A percentile compares a stretch with the other conserved stretches of the same genome.
Evolutionary conservation across 2,329 filamentous ascomycete species (phyloP).

Genomic region (Aspergillus latus): DNA sequence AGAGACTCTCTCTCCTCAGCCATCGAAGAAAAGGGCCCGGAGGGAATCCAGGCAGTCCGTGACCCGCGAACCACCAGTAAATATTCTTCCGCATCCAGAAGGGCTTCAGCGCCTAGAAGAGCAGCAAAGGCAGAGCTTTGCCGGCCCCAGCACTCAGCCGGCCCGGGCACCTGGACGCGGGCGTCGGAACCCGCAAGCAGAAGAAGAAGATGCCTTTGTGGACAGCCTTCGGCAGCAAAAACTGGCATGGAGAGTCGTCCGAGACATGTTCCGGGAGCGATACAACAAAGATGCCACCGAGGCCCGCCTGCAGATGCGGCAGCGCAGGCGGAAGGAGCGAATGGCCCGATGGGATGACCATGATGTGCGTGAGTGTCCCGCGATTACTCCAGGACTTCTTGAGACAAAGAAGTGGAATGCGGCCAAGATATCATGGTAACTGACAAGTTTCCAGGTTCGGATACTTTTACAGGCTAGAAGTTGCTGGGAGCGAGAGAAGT

Average conservation of each 20-base stretch:
- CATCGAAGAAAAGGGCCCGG: conserved; percentile 26
- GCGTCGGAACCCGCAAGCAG: conserved; percentile 38
- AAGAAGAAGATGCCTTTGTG: conserved; percentile 42
- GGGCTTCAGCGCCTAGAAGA: conserved; percentile 41
- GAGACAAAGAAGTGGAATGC: background rate
- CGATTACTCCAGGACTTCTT: background rate
- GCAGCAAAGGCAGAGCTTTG: conserved; percentile 32
- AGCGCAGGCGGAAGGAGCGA: conserved; percentile 39
- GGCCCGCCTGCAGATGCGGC: conserved; percentile 45
- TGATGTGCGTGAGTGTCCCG: conserved; percentile 46
- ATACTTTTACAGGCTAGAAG: conserved; percentile 38
- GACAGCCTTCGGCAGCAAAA: conserved; percentile 39
- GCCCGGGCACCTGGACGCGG: conserved; percentile 35
- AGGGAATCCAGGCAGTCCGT: conserved; percentile 25
- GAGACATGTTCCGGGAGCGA: conserved; percentile 35
- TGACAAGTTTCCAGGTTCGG: conserved; percentile 28
- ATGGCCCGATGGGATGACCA: conserved; percentile 41
- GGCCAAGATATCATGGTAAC: background rate
- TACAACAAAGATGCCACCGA: conserved; percentile 42
- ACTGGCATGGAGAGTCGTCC: conserved; percentile 40
- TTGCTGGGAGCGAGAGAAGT: conserved; percentile 41
- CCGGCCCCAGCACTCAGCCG: conserved; percentile 27
- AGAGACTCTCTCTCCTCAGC: conserved; percentile 25
- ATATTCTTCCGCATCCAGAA: conserved; percentile 42
- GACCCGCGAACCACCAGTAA: conserved; percentile 32